phyloP scores from a whole-genome alignment of 192 early-diverging fungal species.

The Kappamyces sp. region DNA sequence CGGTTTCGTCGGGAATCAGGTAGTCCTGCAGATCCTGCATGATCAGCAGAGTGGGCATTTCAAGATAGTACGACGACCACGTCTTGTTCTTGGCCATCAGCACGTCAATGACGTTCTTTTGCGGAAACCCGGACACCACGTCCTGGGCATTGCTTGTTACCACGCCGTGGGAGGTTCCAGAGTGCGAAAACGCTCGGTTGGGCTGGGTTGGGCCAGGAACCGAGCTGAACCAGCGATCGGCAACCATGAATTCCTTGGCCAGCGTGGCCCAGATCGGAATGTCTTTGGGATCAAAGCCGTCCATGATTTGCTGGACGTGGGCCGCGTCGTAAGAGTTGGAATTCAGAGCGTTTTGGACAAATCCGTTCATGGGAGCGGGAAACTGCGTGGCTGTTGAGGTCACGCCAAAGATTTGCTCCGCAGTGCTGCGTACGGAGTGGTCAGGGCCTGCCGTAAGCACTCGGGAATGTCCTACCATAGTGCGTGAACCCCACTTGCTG shows the following conservation, averaged over 20 bases:
- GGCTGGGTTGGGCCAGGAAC: constrained; percentile 27
- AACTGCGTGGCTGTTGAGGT: neutral
- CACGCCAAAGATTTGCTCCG: constrained; percentile 4
- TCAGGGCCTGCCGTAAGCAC: neutral
- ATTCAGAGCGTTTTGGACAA: constrained; percentile 13
- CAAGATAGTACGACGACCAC: constrained; percentile 23
- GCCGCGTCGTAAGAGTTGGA: neutral
- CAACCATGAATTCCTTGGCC: constrained; percentile 20
- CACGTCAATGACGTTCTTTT: constrained; percentile 20
- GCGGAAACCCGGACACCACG: constrained; percentile 19
- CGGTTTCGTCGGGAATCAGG: constrained; percentile 9
- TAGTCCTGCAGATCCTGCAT: constrained; percentile 15
- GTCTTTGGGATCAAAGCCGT: constrained; percentile 16
- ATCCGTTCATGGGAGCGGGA: constrained; percentile 23
- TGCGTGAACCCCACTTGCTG: neutral
- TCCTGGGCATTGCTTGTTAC: constrained; percentile 13
- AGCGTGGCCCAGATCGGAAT: constrained; percentile 19
- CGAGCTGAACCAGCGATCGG: constrained; percentile 18
- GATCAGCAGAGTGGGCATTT: constrained; percentile 18
- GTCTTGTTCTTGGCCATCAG: constrained; percentile 14
- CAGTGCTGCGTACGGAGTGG: neutral
- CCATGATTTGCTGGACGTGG: constrained; percentile 11
- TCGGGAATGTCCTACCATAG: neutral
- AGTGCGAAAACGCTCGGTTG: constrained; percentile 24
- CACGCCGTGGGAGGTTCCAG: constrained; percentile 23